These are phyloP conservation scores for Beta lomatogona DNA, from an alignment of 179 eudicot genomes.

Conservation along the genomic window DNA sequence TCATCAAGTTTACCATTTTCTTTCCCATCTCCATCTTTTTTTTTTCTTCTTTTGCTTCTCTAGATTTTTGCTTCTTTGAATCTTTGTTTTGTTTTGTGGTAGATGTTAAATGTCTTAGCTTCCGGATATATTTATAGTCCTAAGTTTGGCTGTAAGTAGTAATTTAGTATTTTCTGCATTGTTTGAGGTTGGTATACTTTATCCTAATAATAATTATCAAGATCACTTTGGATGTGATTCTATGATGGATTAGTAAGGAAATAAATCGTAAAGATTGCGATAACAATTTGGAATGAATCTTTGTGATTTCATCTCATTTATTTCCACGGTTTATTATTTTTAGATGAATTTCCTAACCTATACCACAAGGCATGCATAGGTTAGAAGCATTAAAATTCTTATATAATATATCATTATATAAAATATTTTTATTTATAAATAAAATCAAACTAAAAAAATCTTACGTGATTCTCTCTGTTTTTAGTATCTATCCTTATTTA, in stretches of 20 bases:
- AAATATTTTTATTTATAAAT: too few relatives aligned
- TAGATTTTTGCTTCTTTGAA: background rate
- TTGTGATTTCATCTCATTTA: background rate
- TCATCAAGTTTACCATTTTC: background rate
- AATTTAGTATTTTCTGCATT: background rate
- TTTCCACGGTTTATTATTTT: background rate
- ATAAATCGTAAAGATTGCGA: background rate
- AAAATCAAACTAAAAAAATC: too few relatives aligned
- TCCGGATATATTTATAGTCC: background rate
- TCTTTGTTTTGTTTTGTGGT: background rate
- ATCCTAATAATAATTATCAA: background rate
- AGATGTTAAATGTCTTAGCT: background rate
- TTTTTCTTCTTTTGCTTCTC: too few relatives aligned
- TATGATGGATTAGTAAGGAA: background rate
- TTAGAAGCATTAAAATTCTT: too few relatives aligned
- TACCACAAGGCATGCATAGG: too few relatives aligned
- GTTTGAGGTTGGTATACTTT: background rate
- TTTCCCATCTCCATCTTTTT: constrained; percentile 21
- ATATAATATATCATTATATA: too few relatives aligned
- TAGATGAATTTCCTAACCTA: too few relatives aligned
- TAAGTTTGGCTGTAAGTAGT: background rate
- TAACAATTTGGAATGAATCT: background rate
- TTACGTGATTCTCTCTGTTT: too few relatives aligned
- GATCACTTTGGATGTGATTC: background rate
- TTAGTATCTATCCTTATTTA: too few relatives aligned